Conservation (phyloP, 139 green algal species). For the Volvox africanus region DNA sequence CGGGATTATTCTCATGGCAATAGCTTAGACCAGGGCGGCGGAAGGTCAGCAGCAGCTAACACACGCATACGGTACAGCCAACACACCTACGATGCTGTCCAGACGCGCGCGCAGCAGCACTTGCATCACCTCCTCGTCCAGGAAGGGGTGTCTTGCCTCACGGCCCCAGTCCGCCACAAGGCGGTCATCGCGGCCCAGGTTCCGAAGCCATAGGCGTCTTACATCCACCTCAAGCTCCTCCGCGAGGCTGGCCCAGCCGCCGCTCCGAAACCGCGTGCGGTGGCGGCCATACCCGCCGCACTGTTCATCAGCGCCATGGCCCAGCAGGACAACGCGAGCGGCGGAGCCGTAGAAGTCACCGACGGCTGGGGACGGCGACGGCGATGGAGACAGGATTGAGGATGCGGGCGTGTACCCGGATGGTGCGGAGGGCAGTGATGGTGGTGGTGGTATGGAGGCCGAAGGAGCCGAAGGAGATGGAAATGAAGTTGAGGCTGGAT, state of each 20-base stretch:
- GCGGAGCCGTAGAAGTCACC: constrained; percentile 62
- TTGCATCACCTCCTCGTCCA: constrained; percentile 89
- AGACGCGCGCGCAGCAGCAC: constrained; percentile 69
- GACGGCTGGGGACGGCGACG: not conserved
- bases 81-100: constrained; percentile 30
- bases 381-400: not conserved
- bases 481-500: not conserved
- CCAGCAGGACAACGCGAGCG: constrained; percentile 88
- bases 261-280: constrained; percentile 76
- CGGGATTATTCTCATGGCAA: not conserved
- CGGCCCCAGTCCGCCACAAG: constrained; percentile 85
- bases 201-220: constrained; percentile 88
- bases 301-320: constrained; percentile 96
- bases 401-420: too few relatives aligned
- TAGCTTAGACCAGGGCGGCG: not conserved
- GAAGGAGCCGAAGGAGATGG: not conserved
- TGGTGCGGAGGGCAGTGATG: too few relatives aligned
- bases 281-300: constrained; percentile 94
- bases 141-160: constrained; percentile 91
- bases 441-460: not conserved
- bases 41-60: too few relatives aligned
- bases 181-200: constrained; percentile 94
- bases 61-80: not conserved
- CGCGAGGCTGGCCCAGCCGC: constrained; percentile 57
- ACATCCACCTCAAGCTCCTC: constrained; percentile 90